Evolutionary conservation across 139 green algal species (phyloP), one percentile per base, ranked within the genome.

Genomic region (Micractinium sp.): DNA sequence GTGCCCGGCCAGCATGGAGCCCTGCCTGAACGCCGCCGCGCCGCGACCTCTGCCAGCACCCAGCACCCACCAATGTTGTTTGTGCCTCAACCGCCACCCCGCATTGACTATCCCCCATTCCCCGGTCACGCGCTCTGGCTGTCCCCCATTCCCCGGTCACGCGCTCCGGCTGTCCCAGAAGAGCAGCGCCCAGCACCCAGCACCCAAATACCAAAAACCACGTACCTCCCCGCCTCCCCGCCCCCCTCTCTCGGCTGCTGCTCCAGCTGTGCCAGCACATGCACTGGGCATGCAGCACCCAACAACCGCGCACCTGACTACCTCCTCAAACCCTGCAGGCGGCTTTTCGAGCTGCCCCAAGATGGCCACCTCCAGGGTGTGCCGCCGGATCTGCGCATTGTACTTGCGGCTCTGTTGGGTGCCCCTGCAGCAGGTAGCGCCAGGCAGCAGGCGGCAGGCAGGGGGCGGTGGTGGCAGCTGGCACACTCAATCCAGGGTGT

Each of bases 361-460:
- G 15, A 90, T 71, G 31, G 61, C 60, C 25, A 86, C 53, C 18
- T 87, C 23, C 47, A 90, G 71, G 33, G 87, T 90, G 82, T 82
- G 47, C 53, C 38, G 60, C 61, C 87, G 81, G 25, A 69, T 25
- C 53, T 77, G 1, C 0, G 4, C 33, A 56, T 90, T 90, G 79
- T 90, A 90, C 35, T 29, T 36, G 2, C 31, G 29, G n/a, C 53
- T 81, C 35, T 39, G 35, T 9, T 9, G 16, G 27, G 31, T 12
- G 36, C 87, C 87, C 53, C 86, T 89, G 86, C 60, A 41, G 67
- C 47, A 82, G 16, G 75, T 16, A 14, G 27, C 22, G 47, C 1
- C 23, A 36, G 15, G 53, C 13, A 56, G 47, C 47, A 85, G 29
- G 16, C 53, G 33, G 29, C 53, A 41, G 29, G 16, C 23, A 23